A percentile compares a stretch with the other conserved stretches of the same genome.
phyloP scores from a whole-genome alignment of 2,329 filamentous ascomycete species.

The Aspergillus tanneri region DNA sequence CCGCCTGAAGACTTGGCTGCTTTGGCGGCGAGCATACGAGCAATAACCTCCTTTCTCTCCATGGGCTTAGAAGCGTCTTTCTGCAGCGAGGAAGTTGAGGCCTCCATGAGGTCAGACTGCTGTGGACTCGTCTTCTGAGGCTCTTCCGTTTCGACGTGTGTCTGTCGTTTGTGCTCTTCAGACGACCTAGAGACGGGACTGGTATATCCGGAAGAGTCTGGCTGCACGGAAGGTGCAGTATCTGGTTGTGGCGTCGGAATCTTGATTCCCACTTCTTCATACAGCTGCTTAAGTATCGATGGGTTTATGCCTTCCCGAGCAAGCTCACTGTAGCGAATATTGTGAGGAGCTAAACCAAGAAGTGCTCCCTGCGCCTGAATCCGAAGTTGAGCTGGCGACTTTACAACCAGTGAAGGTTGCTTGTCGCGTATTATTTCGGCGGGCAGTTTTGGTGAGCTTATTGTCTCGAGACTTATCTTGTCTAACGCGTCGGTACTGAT shows the following conservation, averaged over 20 bases:
- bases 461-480: conserved; percentile 10
- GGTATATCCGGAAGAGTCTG: background rate
- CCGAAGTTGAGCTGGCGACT: conserved; percentile 40
- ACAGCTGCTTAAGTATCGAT: conserved; percentile 62
- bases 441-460: background rate
- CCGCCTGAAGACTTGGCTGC: conserved; percentile 51
- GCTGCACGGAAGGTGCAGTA: background rate
- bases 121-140: too few species aligned
- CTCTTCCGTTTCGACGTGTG: too few species aligned
- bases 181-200: background rate
- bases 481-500: conserved; percentile 22
- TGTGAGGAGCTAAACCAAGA: conserved; percentile 59
- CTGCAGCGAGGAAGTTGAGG: conserved; percentile 10
- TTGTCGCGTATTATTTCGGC: conserved; percentile 9
- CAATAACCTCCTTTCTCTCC: conserved; percentile 74
- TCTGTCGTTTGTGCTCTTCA: background rate
- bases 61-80: conserved; percentile 46
- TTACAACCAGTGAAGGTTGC: conserved; percentile 13
- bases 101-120: too few species aligned
- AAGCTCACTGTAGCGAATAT: conserved; percentile 72
- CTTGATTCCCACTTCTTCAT: conserved; percentile 65
- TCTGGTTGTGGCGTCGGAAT: conserved; percentile 24
- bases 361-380: conserved; percentile 64
- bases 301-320: conserved; percentile 70
- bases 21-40: conserved; percentile 72